Conservation (phyloP, 2,329 filamentous ascomycete genomes). For the Fonsecaea monophora region DNA sequence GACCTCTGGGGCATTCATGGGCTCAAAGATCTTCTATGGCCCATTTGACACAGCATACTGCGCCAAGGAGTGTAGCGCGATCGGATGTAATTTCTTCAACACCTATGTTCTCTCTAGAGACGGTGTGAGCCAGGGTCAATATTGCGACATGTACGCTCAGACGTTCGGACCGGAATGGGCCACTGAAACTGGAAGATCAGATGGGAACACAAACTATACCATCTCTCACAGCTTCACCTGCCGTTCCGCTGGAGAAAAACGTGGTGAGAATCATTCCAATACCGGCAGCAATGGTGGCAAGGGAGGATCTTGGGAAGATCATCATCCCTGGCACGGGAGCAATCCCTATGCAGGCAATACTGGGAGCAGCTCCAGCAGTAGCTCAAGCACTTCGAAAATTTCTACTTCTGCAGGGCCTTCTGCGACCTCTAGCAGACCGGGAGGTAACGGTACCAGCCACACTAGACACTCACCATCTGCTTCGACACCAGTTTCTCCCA, state of each 20-base stretch:
- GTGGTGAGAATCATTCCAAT: slow-evolving; percentile 8
- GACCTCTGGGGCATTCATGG: slow-evolving; percentile 27
- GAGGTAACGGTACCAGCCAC: background rate
- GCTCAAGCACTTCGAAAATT: background rate
- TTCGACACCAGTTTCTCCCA: slow-evolving; percentile 10
- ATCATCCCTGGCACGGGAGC: slow-evolving; percentile 30
- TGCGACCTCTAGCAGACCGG: background rate
- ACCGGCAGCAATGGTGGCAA: background rate
- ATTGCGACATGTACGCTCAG: slow-evolving; percentile 34
- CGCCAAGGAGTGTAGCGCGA: slow-evolving; percentile 22
- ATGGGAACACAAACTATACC: slow-evolving; percentile 24
- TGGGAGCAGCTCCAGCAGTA: background rate
- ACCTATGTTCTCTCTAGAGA: slow-evolving; percentile 33
- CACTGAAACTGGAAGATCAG: slow-evolving; percentile 26
- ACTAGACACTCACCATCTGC: slow-evolving; percentile 1
- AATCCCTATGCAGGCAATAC: slow-evolving; percentile 7
- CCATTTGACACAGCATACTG: slow-evolving; percentile 31
- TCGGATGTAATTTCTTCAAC: slow-evolving; percentile 34
- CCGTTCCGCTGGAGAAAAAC: slow-evolving; percentile 21
- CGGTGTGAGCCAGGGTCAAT: slow-evolving; percentile 29
- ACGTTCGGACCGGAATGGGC: slow-evolving; percentile 21
- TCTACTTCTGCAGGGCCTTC: background rate
- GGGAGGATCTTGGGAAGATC: slow-evolving; percentile 22
- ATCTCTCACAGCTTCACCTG: slow-evolving; percentile 30
- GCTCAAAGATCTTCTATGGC: slow-evolving; percentile 30